Base-by-base conservation (phyloP, 2,329 filamentous ascomycete species). In the Pseudocercospora crystallina region DNA sequence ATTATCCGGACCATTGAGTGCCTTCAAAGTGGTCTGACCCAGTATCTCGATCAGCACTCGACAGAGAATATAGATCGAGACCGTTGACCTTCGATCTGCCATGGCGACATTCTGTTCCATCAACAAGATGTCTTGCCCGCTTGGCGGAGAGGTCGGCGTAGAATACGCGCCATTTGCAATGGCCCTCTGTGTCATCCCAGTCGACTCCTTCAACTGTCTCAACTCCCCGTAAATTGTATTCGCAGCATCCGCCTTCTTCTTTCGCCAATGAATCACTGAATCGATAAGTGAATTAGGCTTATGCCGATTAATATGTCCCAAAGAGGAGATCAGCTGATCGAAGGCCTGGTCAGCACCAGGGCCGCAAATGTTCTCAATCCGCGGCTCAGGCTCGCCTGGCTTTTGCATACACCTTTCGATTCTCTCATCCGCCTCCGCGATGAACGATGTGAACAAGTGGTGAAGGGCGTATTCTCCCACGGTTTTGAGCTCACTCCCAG, bases 391-490 rank as follows among this genome's bases (percentile, higher is more conserved):
- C 48, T 92, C 87, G 59, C 89, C 84, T 7, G 89, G 81, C 36
- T 87, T 82, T 43, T 86, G 85, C 62, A 96, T 86, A 66, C 90
- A 96, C 62, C 90, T 86, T 60, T 88, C 90, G 58, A 99, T 87
- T 72, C 96, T 96, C 59, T 94, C 89, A 69, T 99, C 94, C n/a
- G 94, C 94, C 68, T 95, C 89, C 12, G 88, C 87, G 65, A 97
- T 94, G 72, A 99, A 99, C 54, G 91, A 90, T 59, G 94, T 97
- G 72, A 97, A 96, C 37, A 99, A 77, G 62, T 97, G 92, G 71
- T 97, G 92, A 54, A 99, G 77, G 14, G 94, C 94, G 80, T 96
- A 97, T 76, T 99, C 94, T 48, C 90, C 91, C n/a, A 96, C 91
- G 0, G 91, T 96, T 71, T 92, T 95, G 58, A 87, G 82, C 57